Conservation (phyloP, 2,329 filamentous ascomycete genomes). For the Leptographium wingfieldii region DNA sequence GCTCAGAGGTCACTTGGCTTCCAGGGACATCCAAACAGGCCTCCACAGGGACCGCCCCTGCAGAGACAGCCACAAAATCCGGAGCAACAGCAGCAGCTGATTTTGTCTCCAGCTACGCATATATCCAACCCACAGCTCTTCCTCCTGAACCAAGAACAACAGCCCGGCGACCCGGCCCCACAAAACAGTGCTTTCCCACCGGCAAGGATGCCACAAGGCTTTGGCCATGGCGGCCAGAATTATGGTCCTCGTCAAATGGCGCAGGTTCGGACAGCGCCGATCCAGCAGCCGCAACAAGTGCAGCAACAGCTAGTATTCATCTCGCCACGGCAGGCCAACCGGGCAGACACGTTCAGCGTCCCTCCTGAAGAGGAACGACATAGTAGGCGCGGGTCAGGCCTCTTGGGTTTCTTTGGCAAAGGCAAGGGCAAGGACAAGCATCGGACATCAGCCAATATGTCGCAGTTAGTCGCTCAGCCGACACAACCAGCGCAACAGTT, state of each 20-base stretch:
- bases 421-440: constrained; percentile 6
- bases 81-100: too few relatives aligned
- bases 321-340: background rate
- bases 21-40: background rate
- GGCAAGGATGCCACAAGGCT: background rate
- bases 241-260: background rate
- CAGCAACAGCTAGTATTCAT: background rate
- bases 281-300: background rate
- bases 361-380: background rate
- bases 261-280: background rate
- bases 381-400: background rate
- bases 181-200: background rate
- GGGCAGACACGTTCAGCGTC: constrained; percentile 7
- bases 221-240: background rate
- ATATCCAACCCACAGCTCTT: too few relatives aligned
- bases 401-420: constrained; percentile 10
- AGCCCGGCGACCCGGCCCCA: too few relatives aligned
- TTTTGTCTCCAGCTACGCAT: too few relatives aligned
- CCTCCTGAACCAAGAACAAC: background rate
- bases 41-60: background rate
- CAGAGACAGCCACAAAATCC: background rate
- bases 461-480: background rate
- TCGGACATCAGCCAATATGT: background rate
- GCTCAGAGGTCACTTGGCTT: background rate
- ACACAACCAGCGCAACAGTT: background rate